Evolutionary conservation across 2,329 filamentous ascomycete genomes (phyloP).

Genomic region (Atkinsonella texensis): DNA sequence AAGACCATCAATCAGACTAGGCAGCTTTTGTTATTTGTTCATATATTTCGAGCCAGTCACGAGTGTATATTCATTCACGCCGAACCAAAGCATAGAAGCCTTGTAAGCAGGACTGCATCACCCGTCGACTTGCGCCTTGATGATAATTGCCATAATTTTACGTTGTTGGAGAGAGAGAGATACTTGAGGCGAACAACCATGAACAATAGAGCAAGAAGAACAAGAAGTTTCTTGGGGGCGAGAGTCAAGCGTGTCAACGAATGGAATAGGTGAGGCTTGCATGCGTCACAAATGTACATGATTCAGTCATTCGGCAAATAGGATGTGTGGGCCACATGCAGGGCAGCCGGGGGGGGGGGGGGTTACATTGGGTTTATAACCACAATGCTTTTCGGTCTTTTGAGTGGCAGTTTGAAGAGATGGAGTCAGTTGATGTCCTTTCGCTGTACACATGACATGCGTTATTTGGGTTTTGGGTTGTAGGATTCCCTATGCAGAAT

Average conservation of each 20-base stretch:
- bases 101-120: constrained; percentile 4
- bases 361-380: not conserved
- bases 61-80: constrained; percentile 1
- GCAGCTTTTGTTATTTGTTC: not conserved
- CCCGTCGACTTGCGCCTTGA: not conserved
- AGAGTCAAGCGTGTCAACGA: not conserved
- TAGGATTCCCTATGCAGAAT: not conserved
- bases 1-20: constrained; percentile 50
- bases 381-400: not conserved
- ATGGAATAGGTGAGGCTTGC: not conserved
- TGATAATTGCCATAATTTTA: not conserved
- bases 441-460: not conserved
- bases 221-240: not conserved
- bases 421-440: not conserved
- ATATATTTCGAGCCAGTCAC: not conserved
- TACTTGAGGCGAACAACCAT: not conserved
- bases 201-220: not conserved
- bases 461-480: not conserved
- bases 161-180: not conserved
- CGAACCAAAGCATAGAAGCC: constrained; percentile 8
- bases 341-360: not conserved
- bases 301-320: not conserved
- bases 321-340: not conserved
- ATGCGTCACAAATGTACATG: not conserved
- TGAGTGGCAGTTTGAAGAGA: not conserved